Evolutionary conservation across 331 rosid species (phyloP).

Genomic region (Rosa hybrid): DNA sequence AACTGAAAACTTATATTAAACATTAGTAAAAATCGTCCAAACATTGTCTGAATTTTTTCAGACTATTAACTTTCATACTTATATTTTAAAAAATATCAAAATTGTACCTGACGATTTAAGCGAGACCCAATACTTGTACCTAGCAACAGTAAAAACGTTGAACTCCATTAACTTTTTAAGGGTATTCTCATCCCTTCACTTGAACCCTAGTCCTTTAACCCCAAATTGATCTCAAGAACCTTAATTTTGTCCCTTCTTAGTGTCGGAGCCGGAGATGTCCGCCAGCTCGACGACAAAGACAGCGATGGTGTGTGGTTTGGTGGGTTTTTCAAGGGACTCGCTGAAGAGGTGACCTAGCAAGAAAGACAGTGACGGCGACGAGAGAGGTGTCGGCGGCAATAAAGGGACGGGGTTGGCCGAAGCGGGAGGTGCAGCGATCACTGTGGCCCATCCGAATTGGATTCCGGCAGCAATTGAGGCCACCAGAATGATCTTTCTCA

Average conservation of each 20-base stretch:
- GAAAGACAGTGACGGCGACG: conserved; percentile 63
- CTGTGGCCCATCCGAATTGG: conserved; percentile 96
- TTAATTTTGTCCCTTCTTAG: conserved; percentile 9
- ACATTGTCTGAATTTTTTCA: too few relatives aligned
- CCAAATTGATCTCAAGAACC: too few relatives aligned
- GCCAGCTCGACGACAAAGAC: conserved; percentile 77
- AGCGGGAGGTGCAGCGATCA: conserved; percentile 76
- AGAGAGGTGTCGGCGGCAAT: conserved; percentile 49
- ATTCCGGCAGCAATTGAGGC: conserved; percentile 83
- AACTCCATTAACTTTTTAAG: too few relatives aligned
- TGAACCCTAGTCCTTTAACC: too few relatives aligned
- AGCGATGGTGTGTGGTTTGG: conserved; percentile 64
- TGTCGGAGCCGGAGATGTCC: conserved; percentile 55
- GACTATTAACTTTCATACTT: too few relatives aligned
- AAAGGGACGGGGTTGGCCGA: conserved; percentile 87
- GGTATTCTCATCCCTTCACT: too few relatives aligned
- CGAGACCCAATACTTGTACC: too few relatives aligned
- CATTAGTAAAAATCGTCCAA: too few relatives aligned
- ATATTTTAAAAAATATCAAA: too few relatives aligned
- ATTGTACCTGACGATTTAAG: too few relatives aligned
- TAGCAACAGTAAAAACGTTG: too few relatives aligned
- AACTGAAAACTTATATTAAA: too few relatives aligned
- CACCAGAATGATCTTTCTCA: conserved; percentile 44
- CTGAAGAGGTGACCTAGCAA: conserved; percentile 67
- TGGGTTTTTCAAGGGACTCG: conserved; percentile 18